Base-by-base conservation (phyloP, 371 early-diverging fungal species). In the Capillidium rhysosporum region DNA sequence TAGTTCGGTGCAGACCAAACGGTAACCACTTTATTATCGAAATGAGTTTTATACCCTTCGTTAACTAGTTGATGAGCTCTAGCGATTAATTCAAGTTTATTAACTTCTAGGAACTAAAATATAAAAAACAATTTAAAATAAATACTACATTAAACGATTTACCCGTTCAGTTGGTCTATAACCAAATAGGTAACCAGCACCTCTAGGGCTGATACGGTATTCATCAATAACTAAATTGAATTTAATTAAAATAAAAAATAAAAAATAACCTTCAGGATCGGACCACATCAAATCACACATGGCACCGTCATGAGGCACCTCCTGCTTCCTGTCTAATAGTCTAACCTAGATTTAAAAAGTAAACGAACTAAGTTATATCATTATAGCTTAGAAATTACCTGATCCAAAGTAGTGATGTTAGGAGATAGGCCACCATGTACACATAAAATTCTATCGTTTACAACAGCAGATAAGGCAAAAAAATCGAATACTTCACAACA, bases 1-100 rank as follows among this genome's bases (percentile, higher is more conserved):
- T 99, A 99, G 67, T 99, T 99, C 41, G 99, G 99, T 20, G 99
- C 99, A 8, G 90, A 90, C 90, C 99, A 99, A 1, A 99, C 94
- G 4, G 99, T 99, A 10, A 98, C 98, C 43, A 97, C 78, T 1
- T 82, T 85, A 31, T 90, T 80, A 52, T 93, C 87, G 72, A 95
- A 96, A 90, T 91, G 89, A 24, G 79, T 67, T 63, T 89, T 88
- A 59, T 83, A 96, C 7, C 99, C 99, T 65, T 98, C 98, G 93
- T 94, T 94, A 12, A 98, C 99, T 49, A 99, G 73, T 66, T 98
- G 98, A 72, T 98, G 99, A 9, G 98, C 98, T 26, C 99, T 76
- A 8, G 96, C 96, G 59, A 99, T 89, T 55, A 98, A 65, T 40
- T 89, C 86, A 40, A 98, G 68, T 53, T 81, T 73, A 63, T 99